A percentile compares a stretch with the other conserved stretches of the same genome.
These are phyloP conservation scores for Ophiostoma sp. DNA, from an alignment of 2,329 filamentous ascomycete genomes.

Conservation along the genomic window DNA sequence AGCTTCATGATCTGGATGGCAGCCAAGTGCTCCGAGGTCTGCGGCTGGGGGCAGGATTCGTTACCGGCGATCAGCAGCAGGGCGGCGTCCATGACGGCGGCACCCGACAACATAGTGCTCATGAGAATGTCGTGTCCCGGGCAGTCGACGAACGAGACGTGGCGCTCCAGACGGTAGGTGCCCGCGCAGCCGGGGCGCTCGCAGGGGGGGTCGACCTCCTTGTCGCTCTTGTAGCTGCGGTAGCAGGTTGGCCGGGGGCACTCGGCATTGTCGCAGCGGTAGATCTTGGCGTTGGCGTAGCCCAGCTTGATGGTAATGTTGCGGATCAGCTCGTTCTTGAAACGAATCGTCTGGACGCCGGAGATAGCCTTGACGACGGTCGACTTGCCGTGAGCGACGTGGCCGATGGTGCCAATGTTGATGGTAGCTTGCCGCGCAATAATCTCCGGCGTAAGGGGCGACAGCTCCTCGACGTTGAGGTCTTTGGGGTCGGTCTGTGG, in stretches of 20 bases:
- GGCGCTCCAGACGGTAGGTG: slow-evolving; percentile 80
- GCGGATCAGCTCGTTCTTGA: slow-evolving; percentile 98
- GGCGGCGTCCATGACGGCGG: slow-evolving; percentile 98
- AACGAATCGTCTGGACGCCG: slow-evolving; percentile 95
- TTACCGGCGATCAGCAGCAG: slow-evolving; percentile 95
- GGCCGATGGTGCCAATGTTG: slow-evolving; percentile 97
- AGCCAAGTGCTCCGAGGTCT: slow-evolving; percentile 97
- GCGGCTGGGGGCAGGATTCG: slow-evolving; percentile 95
- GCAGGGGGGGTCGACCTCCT: slow-evolving; percentile 94
- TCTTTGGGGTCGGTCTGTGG: slow-evolving; percentile 90
- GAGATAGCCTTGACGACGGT: slow-evolving; percentile 99
- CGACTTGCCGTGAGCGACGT: slow-evolving; percentile 98
- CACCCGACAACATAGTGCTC: slow-evolving; percentile 99
- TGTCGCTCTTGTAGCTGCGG: slow-evolving; percentile 96
- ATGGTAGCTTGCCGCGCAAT: slow-evolving; percentile 97
- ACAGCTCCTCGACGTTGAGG: slow-evolving; percentile 74
- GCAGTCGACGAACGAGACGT: slow-evolving; percentile 98
- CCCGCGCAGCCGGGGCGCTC: slow-evolving; percentile 88
- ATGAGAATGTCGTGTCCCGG: slow-evolving; percentile 99
- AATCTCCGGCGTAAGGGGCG: slow-evolving; percentile 88
- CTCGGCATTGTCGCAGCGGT: slow-evolving; percentile 89
- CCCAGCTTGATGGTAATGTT: slow-evolving; percentile 99
- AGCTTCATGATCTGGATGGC: slow-evolving; percentile 99
- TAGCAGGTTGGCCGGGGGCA: slow-evolving; percentile 95
- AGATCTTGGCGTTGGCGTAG: slow-evolving; percentile 99